These are phyloP conservation scores for Stagonosporopsis cucurbitacearum DNA, from an alignment of 2,329 filamentous ascomycete genomes.

Conservation along the genomic window DNA sequence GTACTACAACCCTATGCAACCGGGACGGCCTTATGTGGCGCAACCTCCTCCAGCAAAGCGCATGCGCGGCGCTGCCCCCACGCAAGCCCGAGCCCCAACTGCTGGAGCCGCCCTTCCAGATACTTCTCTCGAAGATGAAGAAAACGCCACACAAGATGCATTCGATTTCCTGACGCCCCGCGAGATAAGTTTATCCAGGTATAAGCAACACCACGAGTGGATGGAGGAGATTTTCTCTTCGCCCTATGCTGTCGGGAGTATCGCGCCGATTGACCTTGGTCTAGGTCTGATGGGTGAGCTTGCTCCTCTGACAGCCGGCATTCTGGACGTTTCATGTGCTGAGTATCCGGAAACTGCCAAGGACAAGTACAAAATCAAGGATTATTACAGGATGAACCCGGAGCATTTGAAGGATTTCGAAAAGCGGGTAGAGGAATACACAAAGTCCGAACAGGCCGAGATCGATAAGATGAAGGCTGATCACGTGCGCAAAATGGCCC, in stretches of 20 bases:
- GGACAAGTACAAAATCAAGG: conserved; percentile 50
- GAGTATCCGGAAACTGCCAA: conserved; percentile 35
- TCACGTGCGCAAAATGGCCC: conserved; percentile 77
- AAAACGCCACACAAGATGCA: conserved; percentile 85
- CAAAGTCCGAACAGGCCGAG: conserved; percentile 76
- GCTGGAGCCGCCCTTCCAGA: conserved; percentile 44
- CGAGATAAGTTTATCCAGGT: conserved; percentile 85
- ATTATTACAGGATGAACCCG: conserved; percentile 72
- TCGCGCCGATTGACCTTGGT: conserved; percentile 85
- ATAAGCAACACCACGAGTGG: conserved; percentile 97
- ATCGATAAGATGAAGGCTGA: conserved; percentile 83
- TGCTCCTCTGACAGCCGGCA: conserved; percentile 79
- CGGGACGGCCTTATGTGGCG: conserved; percentile 39
- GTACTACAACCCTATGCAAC: conserved; percentile 48
- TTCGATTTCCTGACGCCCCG: conserved; percentile 89
- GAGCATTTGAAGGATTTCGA: conserved; percentile 86
- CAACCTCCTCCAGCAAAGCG: conserved; percentile 57
- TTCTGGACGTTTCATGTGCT: conserved; percentile 69
- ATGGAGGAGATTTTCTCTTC: conserved; percentile 97
- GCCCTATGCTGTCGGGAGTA: conserved; percentile 83
- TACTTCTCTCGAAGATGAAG: conserved; percentile 77
- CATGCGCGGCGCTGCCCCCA: conserved; percentile 49
- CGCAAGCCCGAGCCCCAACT: conserved; percentile 52
- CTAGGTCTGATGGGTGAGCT: conserved; percentile 81
- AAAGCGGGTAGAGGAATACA: conserved; percentile 74